These are phyloP conservation scores for Piper betle DNA, from an alignment of 164 flowering plant genomes.

Conservation along the genomic window DNA sequence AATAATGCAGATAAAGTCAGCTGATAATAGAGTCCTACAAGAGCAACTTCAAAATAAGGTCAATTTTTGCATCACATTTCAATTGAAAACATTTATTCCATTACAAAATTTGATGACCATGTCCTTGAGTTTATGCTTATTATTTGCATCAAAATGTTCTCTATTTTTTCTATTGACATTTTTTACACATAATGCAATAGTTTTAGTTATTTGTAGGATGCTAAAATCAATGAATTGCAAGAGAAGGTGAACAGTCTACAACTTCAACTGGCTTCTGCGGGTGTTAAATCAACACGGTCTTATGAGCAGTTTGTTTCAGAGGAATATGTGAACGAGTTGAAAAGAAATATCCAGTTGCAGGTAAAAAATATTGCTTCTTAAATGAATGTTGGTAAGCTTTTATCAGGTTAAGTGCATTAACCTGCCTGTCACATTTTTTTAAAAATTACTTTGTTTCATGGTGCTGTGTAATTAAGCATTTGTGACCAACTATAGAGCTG, in stretches of 20 bases:
- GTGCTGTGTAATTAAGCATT: too few species aligned
- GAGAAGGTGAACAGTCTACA: constrained; percentile 53
- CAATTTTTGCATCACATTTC: background rate
- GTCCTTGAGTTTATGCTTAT: too few species aligned
- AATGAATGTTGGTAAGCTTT: background rate
- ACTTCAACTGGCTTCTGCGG: constrained; percentile 44
- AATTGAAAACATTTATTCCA: too few species aligned
- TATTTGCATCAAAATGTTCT: too few species aligned
- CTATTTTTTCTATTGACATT: too few species aligned
- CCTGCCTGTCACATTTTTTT: too few species aligned
- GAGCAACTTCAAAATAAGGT: constrained; percentile 92
- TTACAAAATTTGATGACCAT: too few species aligned
- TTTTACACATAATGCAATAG: background rate
- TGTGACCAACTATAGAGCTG: too few species aligned
- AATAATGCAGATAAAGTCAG: constrained; percentile 69
- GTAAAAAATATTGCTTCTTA: constrained; percentile 15
- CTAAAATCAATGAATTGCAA: constrained; percentile 61
- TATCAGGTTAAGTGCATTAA: background rate
- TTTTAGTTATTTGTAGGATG: constrained; percentile 31
- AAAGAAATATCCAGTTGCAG: constrained; percentile 68
- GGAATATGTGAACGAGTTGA: constrained; percentile 51
- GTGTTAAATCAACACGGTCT: constrained; percentile 22
- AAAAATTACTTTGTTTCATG: too few species aligned
- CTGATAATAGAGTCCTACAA: constrained; percentile 94
- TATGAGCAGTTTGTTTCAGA: constrained; percentile 32